Evolutionary conservation across 225 moss, liverwort and hornwort genomes (phyloP), one percentile per base, ranked within the genome.

Genomic region (Takakia lepidozioides): DNA sequence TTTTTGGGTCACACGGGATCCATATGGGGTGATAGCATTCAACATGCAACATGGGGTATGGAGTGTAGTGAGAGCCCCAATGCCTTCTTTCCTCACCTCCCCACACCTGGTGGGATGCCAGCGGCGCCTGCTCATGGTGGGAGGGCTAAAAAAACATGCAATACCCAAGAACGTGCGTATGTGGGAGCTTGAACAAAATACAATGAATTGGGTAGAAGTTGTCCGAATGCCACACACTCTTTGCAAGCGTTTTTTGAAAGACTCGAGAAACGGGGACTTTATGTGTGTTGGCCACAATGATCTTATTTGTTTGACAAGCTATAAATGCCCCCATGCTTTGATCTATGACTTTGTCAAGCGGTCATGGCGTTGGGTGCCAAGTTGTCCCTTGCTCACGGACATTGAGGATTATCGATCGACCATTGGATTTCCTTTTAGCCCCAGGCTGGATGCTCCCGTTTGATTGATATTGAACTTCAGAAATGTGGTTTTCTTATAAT

Each of bases 41-140:
- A 91, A 91, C 54, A 98, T 98, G 87, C 91, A 91, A 46, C 85
- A 85, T 52, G 90, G 98, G 24, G 82, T 87, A 38, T 98, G 98
- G 98, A 98, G 91, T 64, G 91, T 91, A 47, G 91, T 98, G 24
- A 69, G 91, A 53, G 91, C 91, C 28, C 91, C 91, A 19, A 83
- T 87, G 87, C 91, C 91, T 38, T 91, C 91, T 9, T 98, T 98
- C 46, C 81, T 98, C 63, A 91, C 91, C 8, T 91, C 91, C 18
- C 98, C 98, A 7, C 91, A 98, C 50, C 73, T 98, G 34, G 98
- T 98, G 60, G 98, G 87, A 38, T 87, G 91, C 67, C 87, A 84
- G 48, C 67, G 82, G 8, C 84, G 98, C 39, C 74, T 98, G 22
- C 70, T 98, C 38, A 85, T 98, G 87, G 83, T 98, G n/a, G 98